Base-by-base conservation (phyloP, 139 green algal species). In the Chlorella sp. region DNA sequence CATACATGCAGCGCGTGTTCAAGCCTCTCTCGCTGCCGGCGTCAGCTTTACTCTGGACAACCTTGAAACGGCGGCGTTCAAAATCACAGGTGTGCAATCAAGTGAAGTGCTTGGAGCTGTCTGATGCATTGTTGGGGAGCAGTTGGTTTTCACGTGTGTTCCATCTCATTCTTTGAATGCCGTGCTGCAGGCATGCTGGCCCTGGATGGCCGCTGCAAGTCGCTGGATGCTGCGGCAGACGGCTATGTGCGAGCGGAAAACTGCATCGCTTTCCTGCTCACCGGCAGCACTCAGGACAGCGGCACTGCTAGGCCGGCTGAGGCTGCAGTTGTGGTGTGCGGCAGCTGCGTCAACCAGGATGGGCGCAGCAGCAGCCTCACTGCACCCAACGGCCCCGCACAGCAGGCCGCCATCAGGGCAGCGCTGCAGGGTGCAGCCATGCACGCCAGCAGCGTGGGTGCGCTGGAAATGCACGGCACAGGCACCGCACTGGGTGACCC, bases 401-500 rank as follows among this genome's bases (percentile, higher is more conserved):
- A 94, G 90, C 86, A 88, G 65, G 44, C 38, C 13, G 85, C 84
- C 6, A 89, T 87, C 13, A 11, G 38, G 13, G 80, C 81, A 19
- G 74, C 83, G 11, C 64, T 83, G n/a, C 2, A 28, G 8, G 54
- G 76, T 3, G 90, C 76, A 2, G 74, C 56, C 0, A 13, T 91
- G 22, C 9, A 11, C 26, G 56, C 90, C 1, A 5, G 26, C 6
- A 64, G 84, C 5, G 51, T 90, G 26, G 32, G 38, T 38, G 51
- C 44, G 13, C 62, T 94, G 73, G 72, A 87, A 54, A 87, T 94
- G 91, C 92, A 94, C 73, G 92, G 92, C 30, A 94, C 92, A 38
- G 94, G 93, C n/a, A 96, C 94, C 11, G 5, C 90, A 17, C 90
- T 96, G 40, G 92, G 95, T 16, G 95, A 98, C 76, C 93, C 95